A percentile compares a stretch with the other conserved stretches of the same genome.
phyloP scores from a whole-genome alignment of 176 grass and related monocot species.

The Aegilops speltoides region DNA sequence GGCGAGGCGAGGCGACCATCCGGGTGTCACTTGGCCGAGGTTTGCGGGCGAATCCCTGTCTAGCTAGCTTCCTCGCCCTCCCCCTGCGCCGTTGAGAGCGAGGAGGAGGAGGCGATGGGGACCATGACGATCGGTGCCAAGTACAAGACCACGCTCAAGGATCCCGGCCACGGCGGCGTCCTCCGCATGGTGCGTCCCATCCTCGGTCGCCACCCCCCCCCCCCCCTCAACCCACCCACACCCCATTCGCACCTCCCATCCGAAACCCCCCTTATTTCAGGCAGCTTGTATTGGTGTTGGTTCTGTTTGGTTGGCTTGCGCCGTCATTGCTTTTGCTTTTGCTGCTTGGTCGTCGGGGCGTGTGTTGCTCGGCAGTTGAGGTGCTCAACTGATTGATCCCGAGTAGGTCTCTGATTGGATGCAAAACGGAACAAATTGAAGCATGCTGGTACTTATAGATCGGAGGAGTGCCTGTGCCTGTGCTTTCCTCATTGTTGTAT shows the following conservation, averaged over 20 bases:
- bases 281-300: neutral
- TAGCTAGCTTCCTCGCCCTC: neutral
- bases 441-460: neutral
- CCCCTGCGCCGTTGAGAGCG: neutral
- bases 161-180: conserved; percentile 73
- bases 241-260: neutral
- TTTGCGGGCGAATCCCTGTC: neutral
- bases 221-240: too few species aligned
- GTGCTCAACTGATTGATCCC: neutral
- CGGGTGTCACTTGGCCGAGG: neutral
- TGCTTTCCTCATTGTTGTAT: neutral
- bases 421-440: neutral
- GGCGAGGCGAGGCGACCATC: neutral
- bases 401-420: neutral
- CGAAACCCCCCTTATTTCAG: neutral
- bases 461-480: neutral
- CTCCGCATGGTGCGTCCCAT: conserved; percentile 71
- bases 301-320: neutral
- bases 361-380: neutral
- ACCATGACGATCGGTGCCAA: conserved; percentile 57
- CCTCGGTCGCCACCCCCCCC: neutral
- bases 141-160: conserved; percentile 86
- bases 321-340: neutral
- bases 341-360: neutral
- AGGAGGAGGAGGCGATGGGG: conserved; percentile 22